Base-by-base conservation (phyloP, 805 yeast species). In the Zygosaccharomyces bailii region DNA sequence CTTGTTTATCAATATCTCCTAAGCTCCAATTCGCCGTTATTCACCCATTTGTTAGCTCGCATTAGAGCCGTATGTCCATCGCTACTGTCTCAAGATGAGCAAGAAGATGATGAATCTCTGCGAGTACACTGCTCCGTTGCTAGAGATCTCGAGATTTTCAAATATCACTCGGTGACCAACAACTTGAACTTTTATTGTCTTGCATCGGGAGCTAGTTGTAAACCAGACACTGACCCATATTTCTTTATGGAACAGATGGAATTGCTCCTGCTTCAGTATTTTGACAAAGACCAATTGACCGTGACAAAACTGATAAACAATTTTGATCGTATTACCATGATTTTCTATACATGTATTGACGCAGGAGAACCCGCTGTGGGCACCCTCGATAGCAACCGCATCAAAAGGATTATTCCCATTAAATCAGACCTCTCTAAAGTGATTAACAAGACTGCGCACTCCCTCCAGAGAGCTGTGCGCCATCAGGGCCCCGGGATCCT, bases 271-370 rank as follows among this genome's bases (percentile, higher is more conserved):
- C 67, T 71, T 38, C 80, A 77, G 44, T 86, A 80, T 61, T 82
- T 86, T 49, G 74, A 73, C 13, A 64, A 65, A 27, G 53, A 61
- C 2, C 81, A 81, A 2, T 58, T 89, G 23, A 72, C 79, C 2
- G 63, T 78, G 1, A 58, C 75, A 19, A 84, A 81, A 52, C 66
- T 93, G 8, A 82, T 76, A 43, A 76, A 83, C 35, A 84, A 88
- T 57, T 75, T 74, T 51, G 95, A 88, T 56, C 78, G 85, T 1
- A 65, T 89, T 35, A 74, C 84, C 24, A 69, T 88, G 54, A 65
- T 91, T 29, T 66, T 90, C 48, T 84, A 80, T 56, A 93, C 86
- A 57, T 78, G 86, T 79, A 58, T 89, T 10, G 95, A 87, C 53
- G 82, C 79, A 31, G 90, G 91, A 3, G 71, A 74, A 25, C 95